Evolutionary conservation across 2,329 filamentous ascomycete genomes (phyloP).

Genomic region (Apiospora malaysiana): DNA sequence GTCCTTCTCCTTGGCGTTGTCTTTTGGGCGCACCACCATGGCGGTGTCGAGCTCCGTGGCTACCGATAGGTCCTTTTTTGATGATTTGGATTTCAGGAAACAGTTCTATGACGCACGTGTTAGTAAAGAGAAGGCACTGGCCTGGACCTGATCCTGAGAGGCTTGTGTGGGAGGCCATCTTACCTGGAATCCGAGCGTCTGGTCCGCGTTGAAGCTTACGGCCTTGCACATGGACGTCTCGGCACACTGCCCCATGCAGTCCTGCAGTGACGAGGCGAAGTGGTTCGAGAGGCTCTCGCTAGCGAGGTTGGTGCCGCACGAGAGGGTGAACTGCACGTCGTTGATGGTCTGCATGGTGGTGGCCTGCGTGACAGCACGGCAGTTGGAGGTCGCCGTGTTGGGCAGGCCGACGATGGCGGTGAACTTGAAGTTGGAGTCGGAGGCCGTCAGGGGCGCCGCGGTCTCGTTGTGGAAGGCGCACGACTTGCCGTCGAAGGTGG

Average conservation of each 20-base stretch:
- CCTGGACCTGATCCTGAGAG: not conserved
- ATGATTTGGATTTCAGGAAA: not conserved
- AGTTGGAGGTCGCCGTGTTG: not conserved
- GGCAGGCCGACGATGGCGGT: not conserved
- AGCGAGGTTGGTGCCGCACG: not conserved
- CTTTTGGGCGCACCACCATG: not conserved
- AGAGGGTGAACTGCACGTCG: not conserved
- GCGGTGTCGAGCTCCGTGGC: not conserved
- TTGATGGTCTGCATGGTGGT: not conserved
- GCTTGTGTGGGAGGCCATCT: not conserved
- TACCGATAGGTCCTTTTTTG: not conserved
- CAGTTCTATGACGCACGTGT: not conserved
- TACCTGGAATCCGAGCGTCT: not conserved
- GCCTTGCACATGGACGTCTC: not conserved
- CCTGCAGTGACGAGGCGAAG: not conserved
- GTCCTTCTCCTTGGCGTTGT: not conserved
- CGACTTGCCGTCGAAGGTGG: conserved; percentile 8
- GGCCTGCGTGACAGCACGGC: not conserved
- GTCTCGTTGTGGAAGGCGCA: conserved; percentile 11
- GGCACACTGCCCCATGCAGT: conserved; percentile 1
- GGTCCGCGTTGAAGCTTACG: conserved; percentile 5
- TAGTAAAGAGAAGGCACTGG: not conserved
- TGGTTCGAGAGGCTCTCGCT: not conserved
- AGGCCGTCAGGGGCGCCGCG: not conserved
- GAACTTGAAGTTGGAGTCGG: not conserved